Conservation (phyloP, 352 stramenopile genomes). For the Blastocystis hominis region DNA sequence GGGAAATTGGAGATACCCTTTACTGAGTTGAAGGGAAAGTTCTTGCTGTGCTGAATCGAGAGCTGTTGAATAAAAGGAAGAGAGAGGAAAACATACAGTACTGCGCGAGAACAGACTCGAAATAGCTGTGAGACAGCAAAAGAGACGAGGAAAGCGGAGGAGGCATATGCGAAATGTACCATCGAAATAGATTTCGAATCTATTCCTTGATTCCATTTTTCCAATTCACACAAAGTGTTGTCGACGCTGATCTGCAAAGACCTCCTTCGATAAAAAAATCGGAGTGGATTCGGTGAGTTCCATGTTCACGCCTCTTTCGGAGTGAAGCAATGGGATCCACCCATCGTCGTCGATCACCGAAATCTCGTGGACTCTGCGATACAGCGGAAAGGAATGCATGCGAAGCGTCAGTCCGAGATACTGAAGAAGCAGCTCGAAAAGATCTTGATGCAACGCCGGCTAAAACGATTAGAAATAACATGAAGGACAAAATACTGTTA, state of each 20-base stretch:
- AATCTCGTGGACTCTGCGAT: conserved; percentile 2
- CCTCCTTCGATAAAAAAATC: background rate
- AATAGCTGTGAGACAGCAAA: background rate
- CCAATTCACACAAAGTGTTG: background rate
- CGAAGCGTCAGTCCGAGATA: background rate
- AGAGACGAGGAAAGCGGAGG: background rate
- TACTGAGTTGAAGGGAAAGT: background rate
- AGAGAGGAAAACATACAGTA: background rate
- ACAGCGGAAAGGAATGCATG: background rate
- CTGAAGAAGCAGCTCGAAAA: background rate
- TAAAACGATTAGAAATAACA: background rate
- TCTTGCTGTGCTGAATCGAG: background rate
- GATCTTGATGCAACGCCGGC: background rate
- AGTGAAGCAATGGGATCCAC: background rate
- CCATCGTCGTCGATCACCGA: background rate
- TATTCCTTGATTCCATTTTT: background rate
- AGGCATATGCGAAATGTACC: background rate
- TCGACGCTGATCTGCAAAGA: background rate
- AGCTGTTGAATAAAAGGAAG: background rate
- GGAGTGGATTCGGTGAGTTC: background rate
- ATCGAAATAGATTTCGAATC: conserved; percentile 25
- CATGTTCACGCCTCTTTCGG: background rate
- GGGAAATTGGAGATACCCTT: background rate
- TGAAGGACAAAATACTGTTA: background rate
- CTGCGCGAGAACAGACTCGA: background rate